A percentile compares a stretch with the other conserved stretches of the same genome.
Conservation (phyloP, 78 protist genomes). For the Speleostelium caveatum region DNA sequence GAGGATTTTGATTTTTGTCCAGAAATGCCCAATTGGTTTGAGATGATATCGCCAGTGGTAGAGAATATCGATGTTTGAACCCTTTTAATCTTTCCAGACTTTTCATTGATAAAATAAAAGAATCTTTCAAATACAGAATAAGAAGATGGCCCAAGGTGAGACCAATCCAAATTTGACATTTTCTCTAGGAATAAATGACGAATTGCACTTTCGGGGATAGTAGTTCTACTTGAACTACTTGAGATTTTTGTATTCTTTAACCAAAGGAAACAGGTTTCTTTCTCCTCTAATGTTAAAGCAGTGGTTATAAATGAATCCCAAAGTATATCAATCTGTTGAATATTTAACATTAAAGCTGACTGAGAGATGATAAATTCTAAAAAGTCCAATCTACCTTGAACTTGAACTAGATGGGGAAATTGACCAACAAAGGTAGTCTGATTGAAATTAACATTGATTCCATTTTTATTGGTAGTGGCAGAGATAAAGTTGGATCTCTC, state of each 20-base stretch:
- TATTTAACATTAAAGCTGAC: conserved; percentile 54
- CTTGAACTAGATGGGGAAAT: conserved; percentile 55
- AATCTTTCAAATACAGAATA: conserved; percentile 60
- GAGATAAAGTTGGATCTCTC: background rate
- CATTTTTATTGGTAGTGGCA: background rate
- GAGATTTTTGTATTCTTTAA: conserved; percentile 54
- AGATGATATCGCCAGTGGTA: conserved; percentile 27
- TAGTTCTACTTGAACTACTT: background rate
- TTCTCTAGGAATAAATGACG: conserved; percentile 65
- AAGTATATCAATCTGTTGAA: conserved; percentile 51
- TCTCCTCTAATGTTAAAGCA: conserved; percentile 63
- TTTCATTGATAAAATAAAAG: conserved; percentile 66
- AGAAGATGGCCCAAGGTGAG: conserved; percentile 32
- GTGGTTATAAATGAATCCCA: conserved; percentile 63
- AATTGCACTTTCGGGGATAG: conserved; percentile 52
- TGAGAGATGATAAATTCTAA: conserved; percentile 62
- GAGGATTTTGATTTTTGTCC: background rate
- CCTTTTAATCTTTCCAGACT: conserved; percentile 50
- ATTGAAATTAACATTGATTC: background rate
- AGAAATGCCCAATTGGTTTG: conserved; percentile 29
- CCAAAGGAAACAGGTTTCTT: conserved; percentile 52
- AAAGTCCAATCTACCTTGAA: conserved; percentile 61
- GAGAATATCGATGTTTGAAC: conserved; percentile 23
- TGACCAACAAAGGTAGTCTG: conserved; percentile 16
- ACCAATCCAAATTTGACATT: conserved; percentile 70